Percentiles rank a stretch among this genome's conserved stretches.
Evolutionary conservation across 441 rosid genomes (phyloP).

Genomic region (Bruguiera hainesii): DNA sequence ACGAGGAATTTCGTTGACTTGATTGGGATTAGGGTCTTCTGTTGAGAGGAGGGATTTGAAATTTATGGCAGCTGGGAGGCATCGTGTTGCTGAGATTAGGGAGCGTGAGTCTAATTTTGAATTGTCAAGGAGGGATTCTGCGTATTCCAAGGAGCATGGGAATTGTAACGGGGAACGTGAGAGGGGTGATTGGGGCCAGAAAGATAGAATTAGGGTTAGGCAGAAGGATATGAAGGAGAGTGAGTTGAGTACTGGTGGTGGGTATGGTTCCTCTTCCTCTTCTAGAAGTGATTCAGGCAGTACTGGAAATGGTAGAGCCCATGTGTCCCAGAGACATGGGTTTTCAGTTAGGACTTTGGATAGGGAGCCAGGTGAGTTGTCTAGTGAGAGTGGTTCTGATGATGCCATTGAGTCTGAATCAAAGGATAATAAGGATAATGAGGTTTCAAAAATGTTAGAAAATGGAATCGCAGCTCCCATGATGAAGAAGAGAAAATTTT

Average conservation of each 20-base stretch:
- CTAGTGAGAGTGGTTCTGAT: conserved; percentile 98
- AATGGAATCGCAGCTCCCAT: conserved; percentile 44
- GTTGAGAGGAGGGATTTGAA: conserved; percentile 13
- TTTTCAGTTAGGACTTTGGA: conserved; percentile 48
- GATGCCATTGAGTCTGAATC: conserved; percentile 57
- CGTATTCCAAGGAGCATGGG: conserved; percentile 40
- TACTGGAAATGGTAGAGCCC: conserved; percentile 34
- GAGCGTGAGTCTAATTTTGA: conserved; percentile 55
- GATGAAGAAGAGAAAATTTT: conserved; percentile 85
- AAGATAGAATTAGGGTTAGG: conserved; percentile 48
- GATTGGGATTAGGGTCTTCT: conserved; percentile 6
- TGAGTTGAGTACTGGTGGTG: conserved; percentile 47
- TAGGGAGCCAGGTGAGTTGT: conserved; percentile 97
- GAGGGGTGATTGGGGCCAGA: conserved; percentile 34
- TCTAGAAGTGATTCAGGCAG: conserved; percentile 66
- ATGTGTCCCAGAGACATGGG: conserved; percentile 37
- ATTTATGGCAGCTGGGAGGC: conserved; percentile 87
- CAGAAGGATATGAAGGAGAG: conserved; percentile 66
- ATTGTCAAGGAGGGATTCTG: conserved; percentile 43
- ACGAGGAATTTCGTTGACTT: too few species aligned
- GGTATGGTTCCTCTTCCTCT: conserved; percentile 43
- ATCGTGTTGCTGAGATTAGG: conserved; percentile 62
- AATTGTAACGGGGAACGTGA: conserved; percentile 39
- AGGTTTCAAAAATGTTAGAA: conserved; percentile 38
- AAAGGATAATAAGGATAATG: conserved; percentile 39